Conservation (phyloP, 805 yeast genomes). For the Monosporozyma servazzii region DNA sequence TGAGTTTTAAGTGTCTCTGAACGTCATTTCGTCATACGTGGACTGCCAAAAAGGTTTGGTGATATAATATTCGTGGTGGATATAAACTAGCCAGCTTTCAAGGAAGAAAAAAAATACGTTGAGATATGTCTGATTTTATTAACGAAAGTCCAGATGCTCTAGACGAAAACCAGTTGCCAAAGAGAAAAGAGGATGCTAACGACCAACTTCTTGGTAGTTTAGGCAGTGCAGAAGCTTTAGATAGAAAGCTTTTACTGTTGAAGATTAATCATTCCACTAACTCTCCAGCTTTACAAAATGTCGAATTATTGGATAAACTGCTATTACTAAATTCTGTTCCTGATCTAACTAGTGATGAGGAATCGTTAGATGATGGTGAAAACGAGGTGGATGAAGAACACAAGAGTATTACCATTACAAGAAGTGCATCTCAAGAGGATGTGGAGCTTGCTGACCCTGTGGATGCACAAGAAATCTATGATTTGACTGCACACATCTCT, state of each 20-base stretch:
- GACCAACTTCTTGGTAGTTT: conserved; percentile 14
- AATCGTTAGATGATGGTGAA: conserved; percentile 10
- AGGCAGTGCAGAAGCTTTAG: conserved; percentile 9
- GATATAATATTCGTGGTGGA: too few species aligned
- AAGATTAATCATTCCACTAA: conserved; percentile 20
- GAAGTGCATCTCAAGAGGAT: neutral
- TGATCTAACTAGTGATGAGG: conserved; percentile 18
- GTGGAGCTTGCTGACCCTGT: conserved; percentile 45
- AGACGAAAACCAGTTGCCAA: conserved; percentile 70
- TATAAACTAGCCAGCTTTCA: neutral
- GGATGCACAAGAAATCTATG: conserved; percentile 85
- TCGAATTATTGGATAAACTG: conserved; percentile 25
- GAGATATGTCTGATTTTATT: conserved; percentile 64
- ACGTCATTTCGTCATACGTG: neutral
- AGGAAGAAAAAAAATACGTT: neutral
- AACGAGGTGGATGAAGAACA: conserved; percentile 3
- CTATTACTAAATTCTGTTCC: conserved; percentile 18
- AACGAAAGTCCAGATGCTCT: conserved; percentile 87
- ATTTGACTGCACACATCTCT: conserved; percentile 72
- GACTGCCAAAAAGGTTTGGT: neutral
- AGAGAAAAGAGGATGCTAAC: conserved; percentile 36
- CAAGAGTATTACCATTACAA: conserved; percentile 2
- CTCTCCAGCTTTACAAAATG: conserved; percentile 19
- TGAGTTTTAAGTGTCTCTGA: neutral
- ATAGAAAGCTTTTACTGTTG: conserved; percentile 20